A percentile compares a stretch with the other conserved stretches of the same genome.
Conservation (phyloP, 2,329 filamentous ascomycete species). For the Penicillium sp. region DNA sequence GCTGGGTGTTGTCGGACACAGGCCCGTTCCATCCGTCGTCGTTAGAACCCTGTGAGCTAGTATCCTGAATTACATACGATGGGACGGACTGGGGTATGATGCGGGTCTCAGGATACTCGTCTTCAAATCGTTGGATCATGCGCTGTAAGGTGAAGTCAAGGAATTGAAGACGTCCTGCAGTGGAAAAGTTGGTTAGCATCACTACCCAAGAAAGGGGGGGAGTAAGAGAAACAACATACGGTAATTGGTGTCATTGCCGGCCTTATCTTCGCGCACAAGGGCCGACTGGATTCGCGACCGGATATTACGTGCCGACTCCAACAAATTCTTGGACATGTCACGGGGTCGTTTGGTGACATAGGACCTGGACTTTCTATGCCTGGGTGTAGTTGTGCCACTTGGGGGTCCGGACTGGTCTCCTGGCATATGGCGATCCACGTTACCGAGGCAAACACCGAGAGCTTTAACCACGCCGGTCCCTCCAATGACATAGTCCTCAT, state of each 20-base stretch:
- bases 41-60: conserved; percentile 29
- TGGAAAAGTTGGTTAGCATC: no score
- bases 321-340: conserved; percentile 84
- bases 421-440: conserved; percentile 47
- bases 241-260: conserved; percentile 67
- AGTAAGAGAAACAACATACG: no score
- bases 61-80: no score
- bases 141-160: conserved; percentile 77
- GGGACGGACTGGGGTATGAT: conserved; percentile 32
- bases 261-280: conserved; percentile 62
- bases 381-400: conserved; percentile 48
- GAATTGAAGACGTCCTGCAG: conserved; percentile 75
- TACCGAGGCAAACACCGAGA: conserved; percentile 78
- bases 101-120: conserved; percentile 86
- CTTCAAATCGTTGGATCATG: conserved; percentile 92
- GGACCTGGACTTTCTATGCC: conserved; percentile 46
- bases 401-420: conserved; percentile 36
- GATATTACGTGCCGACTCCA: conserved; percentile 83
- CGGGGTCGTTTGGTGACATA: conserved; percentile 64
- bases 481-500: conserved; percentile 91
- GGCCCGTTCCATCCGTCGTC: conserved; percentile 24
- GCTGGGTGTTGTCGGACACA: conserved; percentile 26
- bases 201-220: no score
- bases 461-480: conserved; percentile 93
- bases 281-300: conserved; percentile 73